Percentiles rank a stretch among this genome's conserved stretches.
Evolutionary conservation across 768 basidiomycete species (phyloP).

Genomic region (Boletus reticulatus): DNA sequence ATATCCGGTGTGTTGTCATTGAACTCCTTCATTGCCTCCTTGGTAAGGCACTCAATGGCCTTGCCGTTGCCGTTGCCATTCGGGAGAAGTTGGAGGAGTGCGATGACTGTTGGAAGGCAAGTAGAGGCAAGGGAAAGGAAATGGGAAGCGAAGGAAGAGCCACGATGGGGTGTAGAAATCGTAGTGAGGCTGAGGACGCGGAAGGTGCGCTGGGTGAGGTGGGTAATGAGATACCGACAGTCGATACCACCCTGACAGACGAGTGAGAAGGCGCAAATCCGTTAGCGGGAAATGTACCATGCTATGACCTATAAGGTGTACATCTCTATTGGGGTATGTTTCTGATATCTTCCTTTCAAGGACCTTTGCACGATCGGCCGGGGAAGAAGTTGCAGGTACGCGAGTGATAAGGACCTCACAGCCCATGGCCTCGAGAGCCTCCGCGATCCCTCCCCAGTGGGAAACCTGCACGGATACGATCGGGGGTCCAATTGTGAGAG

Average conservation of each 20-base stretch:
- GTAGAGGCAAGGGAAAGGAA: conserved; percentile 71
- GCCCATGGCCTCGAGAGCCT: conserved; percentile 86
- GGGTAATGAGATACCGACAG: conserved; percentile 84
- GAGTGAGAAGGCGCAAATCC: neutral
- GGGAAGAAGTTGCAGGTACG: conserved; percentile 89
- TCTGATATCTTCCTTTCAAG: conserved; percentile 80
- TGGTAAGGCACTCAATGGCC: conserved; percentile 86
- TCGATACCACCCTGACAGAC: conserved; percentile 79
- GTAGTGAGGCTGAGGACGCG: conserved; percentile 86
- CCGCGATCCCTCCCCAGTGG: conserved; percentile 96
- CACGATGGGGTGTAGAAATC: conserved; percentile 92
- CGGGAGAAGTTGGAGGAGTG: conserved; percentile 80
- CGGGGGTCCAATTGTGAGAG: conserved; percentile 71
- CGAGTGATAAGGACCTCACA: conserved; percentile 89
- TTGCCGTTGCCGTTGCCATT: conserved; percentile 94
- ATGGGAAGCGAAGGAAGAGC: conserved; percentile 91
- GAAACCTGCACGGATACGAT: conserved; percentile 82
- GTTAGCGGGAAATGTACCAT: conserved; percentile 47
- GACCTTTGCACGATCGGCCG: conserved; percentile 85
- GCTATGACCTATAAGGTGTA: conserved; percentile 87
- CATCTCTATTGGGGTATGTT: conserved; percentile 74
- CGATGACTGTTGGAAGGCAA: conserved; percentile 69
- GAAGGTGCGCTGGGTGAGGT: conserved; percentile 76
- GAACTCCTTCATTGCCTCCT: conserved; percentile 83
- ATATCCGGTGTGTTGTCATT: conserved; percentile 85